Percentiles rank a stretch among this genome's conserved stretches.
Conservation (phyloP, 371 early-diverging fungal species). For the Mortierella sp. region DNA sequence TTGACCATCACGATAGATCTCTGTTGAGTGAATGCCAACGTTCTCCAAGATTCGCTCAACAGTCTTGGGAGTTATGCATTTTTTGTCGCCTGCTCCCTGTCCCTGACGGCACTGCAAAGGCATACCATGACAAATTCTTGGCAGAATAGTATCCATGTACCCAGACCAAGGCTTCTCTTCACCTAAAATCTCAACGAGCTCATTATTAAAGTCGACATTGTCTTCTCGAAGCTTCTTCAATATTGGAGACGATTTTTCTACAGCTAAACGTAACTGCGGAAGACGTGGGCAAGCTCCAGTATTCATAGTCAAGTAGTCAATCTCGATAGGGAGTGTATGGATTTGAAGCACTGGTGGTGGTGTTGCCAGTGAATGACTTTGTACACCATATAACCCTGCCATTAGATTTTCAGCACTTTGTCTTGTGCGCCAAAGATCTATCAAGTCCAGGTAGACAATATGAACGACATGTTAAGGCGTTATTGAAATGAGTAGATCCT, state of each 20-base stretch:
- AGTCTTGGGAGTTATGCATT: conserved; percentile 58
- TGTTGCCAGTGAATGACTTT: neutral
- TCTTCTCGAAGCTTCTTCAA: conserved; percentile 25
- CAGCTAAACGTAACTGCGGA: conserved; percentile 12
- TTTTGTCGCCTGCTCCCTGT: neutral
- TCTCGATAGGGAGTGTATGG: conserved; percentile 57
- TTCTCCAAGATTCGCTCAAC: conserved; percentile 49
- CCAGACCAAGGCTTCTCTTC: conserved; percentile 50
- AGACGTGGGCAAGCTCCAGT: conserved; percentile 59
- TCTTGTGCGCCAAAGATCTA: conserved; percentile 65
- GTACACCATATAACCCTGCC: conserved; percentile 62
- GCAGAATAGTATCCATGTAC: conserved; percentile 63
- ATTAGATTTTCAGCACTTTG: conserved; percentile 66
- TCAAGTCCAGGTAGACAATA: neutral
- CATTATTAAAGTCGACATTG: conserved; percentile 52
- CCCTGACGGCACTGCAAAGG: conserved; percentile 59
- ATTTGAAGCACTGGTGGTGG: conserved; percentile 57
- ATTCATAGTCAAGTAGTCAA: conserved; percentile 66
- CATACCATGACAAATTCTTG: conserved; percentile 63
- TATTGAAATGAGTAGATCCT: no score
- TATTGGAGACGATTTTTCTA: conserved; percentile 29
- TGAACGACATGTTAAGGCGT: neutral
- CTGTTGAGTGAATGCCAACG: conserved; percentile 55
- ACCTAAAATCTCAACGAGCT: conserved; percentile 46
- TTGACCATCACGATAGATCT: conserved; percentile 59